Evolutionary conservation across 352 stramenopile species (phyloP).

Genomic region (Phytophthora citricola): DNA sequence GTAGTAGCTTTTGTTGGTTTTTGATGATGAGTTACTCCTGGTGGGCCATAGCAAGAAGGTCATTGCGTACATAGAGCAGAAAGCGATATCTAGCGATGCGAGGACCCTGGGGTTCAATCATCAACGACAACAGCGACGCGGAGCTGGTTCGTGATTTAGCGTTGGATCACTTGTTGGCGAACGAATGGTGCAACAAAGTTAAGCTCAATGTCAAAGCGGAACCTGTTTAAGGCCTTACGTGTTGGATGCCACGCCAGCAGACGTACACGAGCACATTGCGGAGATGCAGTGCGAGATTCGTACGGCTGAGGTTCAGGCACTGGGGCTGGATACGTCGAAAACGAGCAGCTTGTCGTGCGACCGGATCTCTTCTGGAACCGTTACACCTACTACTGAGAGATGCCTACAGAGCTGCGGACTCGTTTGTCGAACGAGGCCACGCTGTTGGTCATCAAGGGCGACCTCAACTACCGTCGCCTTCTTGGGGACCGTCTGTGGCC

Average conservation of each 20-base stretch:
- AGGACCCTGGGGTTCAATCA: constrained; percentile 45
- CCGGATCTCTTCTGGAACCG: constrained; percentile 64
- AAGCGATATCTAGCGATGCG: background rate
- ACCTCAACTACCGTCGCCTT: constrained; percentile 96
- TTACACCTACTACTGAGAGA: constrained; percentile 71
- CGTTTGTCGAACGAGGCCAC: constrained; percentile 42
- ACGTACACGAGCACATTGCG: constrained; percentile 61
- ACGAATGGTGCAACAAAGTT: constrained; percentile 53
- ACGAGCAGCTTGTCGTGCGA: constrained; percentile 18
- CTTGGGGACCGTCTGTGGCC: constrained; percentile 93
- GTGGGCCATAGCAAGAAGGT: constrained; percentile 57
- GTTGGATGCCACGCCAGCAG: constrained; percentile 59
- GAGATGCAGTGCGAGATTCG: constrained; percentile 41
- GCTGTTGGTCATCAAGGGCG: constrained; percentile 96
- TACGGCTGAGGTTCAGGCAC: constrained; percentile 34
- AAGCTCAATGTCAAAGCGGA: constrained; percentile 71
- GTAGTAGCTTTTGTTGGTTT: background rate
- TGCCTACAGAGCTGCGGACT: constrained; percentile 38
- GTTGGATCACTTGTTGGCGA: constrained; percentile 62
- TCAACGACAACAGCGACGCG: constrained; percentile 79
- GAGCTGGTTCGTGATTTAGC: constrained; percentile 71
- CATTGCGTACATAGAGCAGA: constrained; percentile 39
- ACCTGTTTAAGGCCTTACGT: constrained; percentile 59
- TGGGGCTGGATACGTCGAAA: constrained; percentile 35
- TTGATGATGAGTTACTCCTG: constrained; percentile 63